These are phyloP conservation scores for Colletotrichum lupini DNA, from an alignment of 2,329 filamentous ascomycete genomes.

Conservation along the genomic window DNA sequence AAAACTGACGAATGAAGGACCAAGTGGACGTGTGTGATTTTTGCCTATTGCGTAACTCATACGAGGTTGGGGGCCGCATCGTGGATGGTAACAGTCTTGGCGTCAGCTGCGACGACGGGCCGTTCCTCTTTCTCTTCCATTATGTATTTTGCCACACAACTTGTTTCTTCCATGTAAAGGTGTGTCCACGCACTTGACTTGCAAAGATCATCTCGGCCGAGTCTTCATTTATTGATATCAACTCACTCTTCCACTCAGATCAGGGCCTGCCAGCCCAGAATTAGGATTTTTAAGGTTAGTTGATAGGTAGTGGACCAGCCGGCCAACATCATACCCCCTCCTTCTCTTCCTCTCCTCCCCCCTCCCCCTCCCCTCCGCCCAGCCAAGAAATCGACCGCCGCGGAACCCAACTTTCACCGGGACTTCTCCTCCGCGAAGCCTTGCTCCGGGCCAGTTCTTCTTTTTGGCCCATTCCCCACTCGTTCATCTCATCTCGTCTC, in stretches of 20 bases:
- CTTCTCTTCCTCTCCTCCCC: no score
- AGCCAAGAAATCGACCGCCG: background rate
- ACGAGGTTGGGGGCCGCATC: background rate
- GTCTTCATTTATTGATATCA: background rate
- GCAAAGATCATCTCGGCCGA: background rate
- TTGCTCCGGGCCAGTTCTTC: background rate
- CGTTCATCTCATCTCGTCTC: slow-evolving; percentile 24
- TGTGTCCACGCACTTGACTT: background rate
- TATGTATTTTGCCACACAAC: background rate
- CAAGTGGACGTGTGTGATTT: background rate
- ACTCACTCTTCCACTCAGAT: background rate
- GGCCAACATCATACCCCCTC: background rate
- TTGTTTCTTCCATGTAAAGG: background rate
- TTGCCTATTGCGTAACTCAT: background rate
- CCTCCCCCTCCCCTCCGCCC: no score
- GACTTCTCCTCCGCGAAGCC: background rate
- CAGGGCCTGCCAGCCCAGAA: no score
- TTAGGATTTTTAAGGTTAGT: background rate
- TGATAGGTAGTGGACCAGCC: background rate
- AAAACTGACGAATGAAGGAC: background rate
- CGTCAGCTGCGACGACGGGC: background rate
- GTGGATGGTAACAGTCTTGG: background rate
- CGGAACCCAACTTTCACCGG: background rate
- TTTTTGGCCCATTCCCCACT: background rate
- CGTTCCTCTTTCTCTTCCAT: background rate